phyloP scores from a whole-genome alignment of 2,329 filamentous ascomycete genomes.

The Penicillium italicum region DNA sequence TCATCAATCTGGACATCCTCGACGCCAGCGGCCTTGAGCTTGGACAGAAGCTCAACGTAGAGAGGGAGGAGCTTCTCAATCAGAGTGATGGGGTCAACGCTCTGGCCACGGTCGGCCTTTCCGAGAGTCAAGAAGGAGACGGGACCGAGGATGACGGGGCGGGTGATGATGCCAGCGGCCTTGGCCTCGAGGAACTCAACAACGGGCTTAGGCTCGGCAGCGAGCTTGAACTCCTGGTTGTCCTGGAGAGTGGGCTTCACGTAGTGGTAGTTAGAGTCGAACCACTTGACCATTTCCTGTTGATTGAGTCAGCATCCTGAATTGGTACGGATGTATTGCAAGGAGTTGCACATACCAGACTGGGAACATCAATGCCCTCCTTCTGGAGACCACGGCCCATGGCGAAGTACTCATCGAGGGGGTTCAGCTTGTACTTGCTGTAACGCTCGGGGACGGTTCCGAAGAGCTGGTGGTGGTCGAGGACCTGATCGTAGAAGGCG shows the following conservation, averaged over 20 bases:
- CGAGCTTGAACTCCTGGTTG: constrained; percentile 92
- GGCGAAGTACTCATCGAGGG: constrained; percentile 96
- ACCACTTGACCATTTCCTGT: constrained; percentile 99
- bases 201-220: constrained; percentile 85
- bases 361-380: constrained; percentile 74
- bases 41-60: constrained; percentile 85
- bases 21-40: constrained; percentile 94
- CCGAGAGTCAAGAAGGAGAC: constrained; percentile 97
- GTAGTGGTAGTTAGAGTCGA: constrained; percentile 99
- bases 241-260: constrained; percentile 98
- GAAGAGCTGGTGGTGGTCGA: constrained; percentile 25
- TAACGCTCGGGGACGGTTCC: constrained; percentile 91
- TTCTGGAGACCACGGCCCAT: constrained; percentile 99
- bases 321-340: background rate
- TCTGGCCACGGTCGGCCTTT: constrained; percentile 95
- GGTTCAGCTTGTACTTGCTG: constrained; percentile 79
- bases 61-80: constrained; percentile 90
- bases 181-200: constrained; percentile 95
- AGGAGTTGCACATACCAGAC: constrained; percentile 53
- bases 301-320: constrained; percentile 2
- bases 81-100: constrained; percentile 87
- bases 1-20: constrained; percentile 98
- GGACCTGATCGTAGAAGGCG: constrained; percentile 66
- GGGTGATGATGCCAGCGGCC: constrained; percentile 87
- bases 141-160: constrained; percentile 90